Percentiles rank a stretch among this genome's conserved stretches.
Conservation (phyloP, 2,329 filamentous ascomycete species). For the Neobulgaria alba region DNA sequence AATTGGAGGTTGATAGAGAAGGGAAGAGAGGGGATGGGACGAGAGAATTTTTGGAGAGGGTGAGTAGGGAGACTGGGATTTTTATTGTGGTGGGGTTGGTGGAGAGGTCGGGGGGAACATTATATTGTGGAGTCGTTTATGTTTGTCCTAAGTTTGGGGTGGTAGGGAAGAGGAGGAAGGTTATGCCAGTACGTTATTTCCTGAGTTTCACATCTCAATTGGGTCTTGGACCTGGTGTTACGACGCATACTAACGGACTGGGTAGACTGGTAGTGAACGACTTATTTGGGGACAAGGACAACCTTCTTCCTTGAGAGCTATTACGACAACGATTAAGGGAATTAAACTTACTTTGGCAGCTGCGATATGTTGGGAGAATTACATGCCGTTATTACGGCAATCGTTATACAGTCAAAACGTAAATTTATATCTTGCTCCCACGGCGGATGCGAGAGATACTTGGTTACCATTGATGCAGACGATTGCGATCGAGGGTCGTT, state of each 20-base stretch:
- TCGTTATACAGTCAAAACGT: slow-evolving; percentile 82
- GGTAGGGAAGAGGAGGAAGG: slow-evolving; percentile 80
- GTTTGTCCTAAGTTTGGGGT: slow-evolving; percentile 66
- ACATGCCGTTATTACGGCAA: slow-evolving; percentile 84
- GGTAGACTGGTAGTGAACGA: slow-evolving; percentile 64
- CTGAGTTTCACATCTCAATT: neutral
- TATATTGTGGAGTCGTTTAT: slow-evolving; percentile 80
- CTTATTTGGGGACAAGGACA: slow-evolving; percentile 85
- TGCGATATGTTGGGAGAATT: slow-evolving; percentile 95
- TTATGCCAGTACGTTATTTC: slow-evolving; percentile 61
- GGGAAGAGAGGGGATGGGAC: slow-evolving; percentile 64
- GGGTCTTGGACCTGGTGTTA: too few relatives aligned
- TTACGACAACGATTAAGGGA: slow-evolving; percentile 71
- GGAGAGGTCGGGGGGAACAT: slow-evolving; percentile 69
- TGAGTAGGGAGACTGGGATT: slow-evolving; percentile 69
- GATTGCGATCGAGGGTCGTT: slow-evolving; percentile 70
- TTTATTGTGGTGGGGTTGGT: slow-evolving; percentile 76
- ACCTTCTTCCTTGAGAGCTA: slow-evolving; percentile 67
- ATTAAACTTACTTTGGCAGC: slow-evolving; percentile 72
- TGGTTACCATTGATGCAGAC: slow-evolving; percentile 82
- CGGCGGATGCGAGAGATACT: slow-evolving; percentile 73
- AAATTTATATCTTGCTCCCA: slow-evolving; percentile 85
- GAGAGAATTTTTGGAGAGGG: slow-evolving; percentile 66
- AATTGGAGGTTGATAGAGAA: slow-evolving; percentile 19
- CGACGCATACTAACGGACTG: too few relatives aligned